Evolutionary conservation across 192 early-diverging fungal genomes (phyloP).

Genomic region (Entophlyctis luteolus): DNA sequence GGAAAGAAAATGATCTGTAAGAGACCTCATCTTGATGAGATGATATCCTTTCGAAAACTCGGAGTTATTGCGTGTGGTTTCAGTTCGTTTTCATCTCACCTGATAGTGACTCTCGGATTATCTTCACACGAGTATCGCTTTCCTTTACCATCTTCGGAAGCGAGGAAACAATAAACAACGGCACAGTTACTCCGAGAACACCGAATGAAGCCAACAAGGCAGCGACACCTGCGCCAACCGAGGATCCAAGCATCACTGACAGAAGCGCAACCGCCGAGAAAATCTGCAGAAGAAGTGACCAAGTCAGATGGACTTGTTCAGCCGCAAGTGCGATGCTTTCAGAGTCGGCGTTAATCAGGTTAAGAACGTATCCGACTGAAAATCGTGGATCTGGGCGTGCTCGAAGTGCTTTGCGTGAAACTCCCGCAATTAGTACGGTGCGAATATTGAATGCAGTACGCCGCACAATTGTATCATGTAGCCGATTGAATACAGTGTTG

Average conservation of each 20-base stretch:
- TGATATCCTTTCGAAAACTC: conserved; percentile 15
- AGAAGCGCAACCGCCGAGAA: conserved; percentile 6
- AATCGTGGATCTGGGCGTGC: neutral
- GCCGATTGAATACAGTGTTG: neutral
- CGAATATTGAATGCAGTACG: conserved; percentile 14
- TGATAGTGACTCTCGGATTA: conserved; percentile 30
- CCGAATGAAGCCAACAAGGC: neutral
- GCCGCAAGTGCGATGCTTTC: conserved; percentile 2
- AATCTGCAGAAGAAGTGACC: conserved; percentile 12
- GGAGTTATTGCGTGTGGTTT: too few relatives aligned
- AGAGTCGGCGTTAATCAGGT: conserved; percentile 26
- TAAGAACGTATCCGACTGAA: conserved; percentile 16
- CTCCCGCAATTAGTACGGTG: conserved; percentile 3
- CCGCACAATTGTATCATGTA: neutral
- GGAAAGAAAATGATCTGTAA: neutral
- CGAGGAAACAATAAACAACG: conserved; percentile 4
- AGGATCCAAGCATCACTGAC: conserved; percentile 11
- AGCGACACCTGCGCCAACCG: conserved; percentile 10
- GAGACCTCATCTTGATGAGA: conserved; percentile 25
- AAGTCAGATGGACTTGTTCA: neutral
- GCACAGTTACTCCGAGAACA: conserved; percentile 8
- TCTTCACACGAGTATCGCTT: conserved; percentile 31
- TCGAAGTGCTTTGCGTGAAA: conserved; percentile 1
- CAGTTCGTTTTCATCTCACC: too few relatives aligned
- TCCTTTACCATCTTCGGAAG: neutral